These are phyloP conservation scores for Pseudogymnoascus sp. DNA, from an alignment of 2,329 filamentous ascomycete genomes.

Conservation along the genomic window DNA sequence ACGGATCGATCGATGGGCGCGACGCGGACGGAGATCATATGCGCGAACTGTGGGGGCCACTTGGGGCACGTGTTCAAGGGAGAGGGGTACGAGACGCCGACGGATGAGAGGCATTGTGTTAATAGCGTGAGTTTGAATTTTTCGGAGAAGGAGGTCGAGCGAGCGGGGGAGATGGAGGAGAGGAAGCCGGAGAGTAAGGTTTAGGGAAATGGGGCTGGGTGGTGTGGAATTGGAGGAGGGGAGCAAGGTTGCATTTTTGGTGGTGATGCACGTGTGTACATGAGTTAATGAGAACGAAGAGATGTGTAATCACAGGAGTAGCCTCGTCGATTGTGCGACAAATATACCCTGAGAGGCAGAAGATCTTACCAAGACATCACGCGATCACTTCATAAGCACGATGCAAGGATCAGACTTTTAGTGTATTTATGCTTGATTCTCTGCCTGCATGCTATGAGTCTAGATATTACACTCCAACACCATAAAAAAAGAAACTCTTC, in stretches of 20 bases:
- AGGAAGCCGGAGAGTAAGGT: conserved; percentile 32
- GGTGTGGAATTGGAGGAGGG: not conserved
- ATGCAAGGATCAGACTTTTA: not conserved
- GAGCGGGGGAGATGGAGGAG: conserved; percentile 30
- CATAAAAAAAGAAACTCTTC: not conserved
- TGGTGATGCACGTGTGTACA: not conserved
- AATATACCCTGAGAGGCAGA: not conserved
- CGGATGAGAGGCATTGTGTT: conserved; percentile 93
- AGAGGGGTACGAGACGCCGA: conserved; percentile 74
- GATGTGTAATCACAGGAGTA: not conserved
- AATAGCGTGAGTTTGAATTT: conserved; percentile 88
- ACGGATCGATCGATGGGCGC: conserved; percentile 73
- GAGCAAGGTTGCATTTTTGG: not conserved
- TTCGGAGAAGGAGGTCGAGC: conserved; percentile 50
- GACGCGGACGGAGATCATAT: conserved; percentile 85
- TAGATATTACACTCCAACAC: conserved; percentile 7
- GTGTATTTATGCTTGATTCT: conserved; percentile 9
- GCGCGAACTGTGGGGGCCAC: conserved; percentile 88
- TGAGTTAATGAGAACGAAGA: conserved; percentile 1
- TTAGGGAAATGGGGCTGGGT: conserved; percentile 13
- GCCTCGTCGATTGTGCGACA: conserved; percentile 5
- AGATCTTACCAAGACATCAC: not conserved
- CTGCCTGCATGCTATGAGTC: conserved; percentile 7
- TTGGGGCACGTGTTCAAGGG: conserved; percentile 89
- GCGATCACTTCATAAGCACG: not conserved